Percentiles rank a stretch among this genome's conserved stretches.
These are phyloP conservation scores for Epipyxis sp. DNA, from an alignment of 108 stramenopile species.

Conservation along the genomic window DNA sequence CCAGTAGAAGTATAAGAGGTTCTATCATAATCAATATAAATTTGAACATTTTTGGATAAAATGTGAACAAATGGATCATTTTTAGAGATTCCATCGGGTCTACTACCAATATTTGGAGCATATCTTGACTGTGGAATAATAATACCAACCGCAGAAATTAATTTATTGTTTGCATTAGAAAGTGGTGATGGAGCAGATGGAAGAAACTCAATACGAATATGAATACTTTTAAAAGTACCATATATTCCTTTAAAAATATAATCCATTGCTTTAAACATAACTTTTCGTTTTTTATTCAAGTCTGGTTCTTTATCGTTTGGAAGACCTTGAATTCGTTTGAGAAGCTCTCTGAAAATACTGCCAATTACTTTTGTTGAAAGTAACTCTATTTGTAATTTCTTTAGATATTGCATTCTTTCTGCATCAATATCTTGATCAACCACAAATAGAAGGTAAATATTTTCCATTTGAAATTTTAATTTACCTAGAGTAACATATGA, in stretches of 20 bases:
- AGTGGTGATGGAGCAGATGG: too few relatives aligned
- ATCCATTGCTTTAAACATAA: neutral
- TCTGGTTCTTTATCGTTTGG: neutral
- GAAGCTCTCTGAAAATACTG: neutral
- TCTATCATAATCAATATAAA: neutral
- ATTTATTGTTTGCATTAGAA: neutral
- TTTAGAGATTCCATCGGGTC: neutral
- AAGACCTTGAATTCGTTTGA: neutral
- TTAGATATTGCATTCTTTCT: neutral
- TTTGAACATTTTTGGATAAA: neutral
- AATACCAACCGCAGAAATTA: neutral
- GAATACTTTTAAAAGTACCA: neutral
- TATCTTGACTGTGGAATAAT: neutral
- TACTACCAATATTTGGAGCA: neutral
- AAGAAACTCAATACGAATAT: neutral
- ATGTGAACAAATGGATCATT: neutral
- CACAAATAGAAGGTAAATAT: conserved; percentile 2
- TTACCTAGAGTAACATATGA: too few relatives aligned
- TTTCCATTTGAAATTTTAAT: conserved; percentile 23
- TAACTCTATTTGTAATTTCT: conserved; percentile 5
- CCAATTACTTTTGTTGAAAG: neutral
- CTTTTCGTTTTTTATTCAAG: conserved; percentile 9
- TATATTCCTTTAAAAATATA: neutral
- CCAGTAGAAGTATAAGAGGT: neutral
- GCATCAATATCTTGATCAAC: neutral